A percentile compares a stretch with the other conserved stretches of the same genome.
phyloP scores from a whole-genome alignment of 2,329 filamentous ascomycete genomes.

The Cucurbitaria berberidis region DNA sequence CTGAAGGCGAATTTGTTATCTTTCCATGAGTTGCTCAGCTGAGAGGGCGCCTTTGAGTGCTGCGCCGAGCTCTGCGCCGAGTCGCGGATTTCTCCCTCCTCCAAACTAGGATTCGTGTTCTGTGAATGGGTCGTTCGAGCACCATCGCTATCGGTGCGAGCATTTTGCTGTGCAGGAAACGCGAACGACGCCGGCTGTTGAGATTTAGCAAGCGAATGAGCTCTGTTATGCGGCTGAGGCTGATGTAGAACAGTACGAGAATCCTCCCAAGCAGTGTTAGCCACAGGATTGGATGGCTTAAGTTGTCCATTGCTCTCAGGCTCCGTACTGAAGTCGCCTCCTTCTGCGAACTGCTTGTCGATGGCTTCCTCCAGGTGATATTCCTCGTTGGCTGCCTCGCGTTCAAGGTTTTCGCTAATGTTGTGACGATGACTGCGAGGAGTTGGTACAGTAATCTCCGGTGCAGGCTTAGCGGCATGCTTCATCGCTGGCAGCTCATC shows the following conservation, averaged over 20 bases:
- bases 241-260: slow-evolving; percentile 65
- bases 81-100: slow-evolving; percentile 38
- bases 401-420: slow-evolving; percentile 77
- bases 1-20: slow-evolving; percentile 44
- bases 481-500: slow-evolving; percentile 49
- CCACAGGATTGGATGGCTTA: slow-evolving; percentile 33
- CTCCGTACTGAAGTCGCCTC: slow-evolving; percentile 70
- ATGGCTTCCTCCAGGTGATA: slow-evolving; percentile 84
- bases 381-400: slow-evolving; percentile 83
- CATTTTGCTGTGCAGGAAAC: slow-evolving; percentile 39
- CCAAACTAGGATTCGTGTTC: slow-evolving; percentile 47
- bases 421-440: slow-evolving; percentile 71
- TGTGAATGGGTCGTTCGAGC: slow-evolving; percentile 49
- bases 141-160: slow-evolving; percentile 49
- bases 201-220: slow-evolving; percentile 72
- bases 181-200: slow-evolving; percentile 51
- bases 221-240: slow-evolving; percentile 74
- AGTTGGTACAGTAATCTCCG: slow-evolving; percentile 66
- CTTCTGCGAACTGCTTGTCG: slow-evolving; percentile 77
- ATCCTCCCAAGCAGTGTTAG: slow-evolving; percentile 42
- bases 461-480: slow-evolving; percentile 46
- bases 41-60: slow-evolving; percentile 46
- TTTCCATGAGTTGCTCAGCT: slow-evolving; percentile 46
- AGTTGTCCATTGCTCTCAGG: slow-evolving; percentile 38
- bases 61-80: slow-evolving; percentile 32